Conservation (phyloP, 1,284 basidiomycete genomes). For the Ceraceosorus guamensis region DNA sequence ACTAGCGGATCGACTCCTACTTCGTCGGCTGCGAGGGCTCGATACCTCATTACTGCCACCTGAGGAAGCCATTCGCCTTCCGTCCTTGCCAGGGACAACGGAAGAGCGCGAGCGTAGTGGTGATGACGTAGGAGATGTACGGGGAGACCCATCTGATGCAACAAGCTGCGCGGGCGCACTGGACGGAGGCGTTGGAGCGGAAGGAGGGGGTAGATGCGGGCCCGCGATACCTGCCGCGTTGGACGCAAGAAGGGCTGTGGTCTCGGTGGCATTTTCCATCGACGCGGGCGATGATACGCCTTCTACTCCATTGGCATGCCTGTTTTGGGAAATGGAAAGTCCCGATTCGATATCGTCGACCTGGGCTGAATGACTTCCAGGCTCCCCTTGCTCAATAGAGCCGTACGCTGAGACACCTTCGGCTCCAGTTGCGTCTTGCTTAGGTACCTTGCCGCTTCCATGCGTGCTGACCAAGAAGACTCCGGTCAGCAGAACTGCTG, state of each 20-base stretch:
- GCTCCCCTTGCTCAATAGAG: not conserved
- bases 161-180: too few species aligned
- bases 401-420: not conserved
- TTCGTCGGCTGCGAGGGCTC: not conserved
- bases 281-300: not conserved
- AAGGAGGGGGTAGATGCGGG: conserved; percentile 26
- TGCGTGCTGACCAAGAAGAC: conserved; percentile 72
- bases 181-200: not conserved
- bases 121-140: not conserved
- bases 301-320: not conserved
- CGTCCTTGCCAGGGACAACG: not conserved
- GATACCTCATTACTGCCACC: conserved; percentile 2
- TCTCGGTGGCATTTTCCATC: conserved; percentile 6
- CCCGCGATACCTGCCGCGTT: conserved; percentile 29
- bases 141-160: not conserved
- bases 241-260: conserved; percentile 11
- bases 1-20: not conserved
- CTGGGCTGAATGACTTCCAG: conserved; percentile 12
- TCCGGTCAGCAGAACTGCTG: conserved; percentile 69
- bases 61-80: not conserved
- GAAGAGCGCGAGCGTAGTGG: not conserved
- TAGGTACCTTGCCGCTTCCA: conserved; percentile 13
- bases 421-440: conserved; percentile 5
- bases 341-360: not conserved
- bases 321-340: not conserved